These are phyloP conservation scores for Cyberlindnera sargentensis DNA, from an alignment of 805 yeast genomes.

Conservation along the genomic window DNA sequence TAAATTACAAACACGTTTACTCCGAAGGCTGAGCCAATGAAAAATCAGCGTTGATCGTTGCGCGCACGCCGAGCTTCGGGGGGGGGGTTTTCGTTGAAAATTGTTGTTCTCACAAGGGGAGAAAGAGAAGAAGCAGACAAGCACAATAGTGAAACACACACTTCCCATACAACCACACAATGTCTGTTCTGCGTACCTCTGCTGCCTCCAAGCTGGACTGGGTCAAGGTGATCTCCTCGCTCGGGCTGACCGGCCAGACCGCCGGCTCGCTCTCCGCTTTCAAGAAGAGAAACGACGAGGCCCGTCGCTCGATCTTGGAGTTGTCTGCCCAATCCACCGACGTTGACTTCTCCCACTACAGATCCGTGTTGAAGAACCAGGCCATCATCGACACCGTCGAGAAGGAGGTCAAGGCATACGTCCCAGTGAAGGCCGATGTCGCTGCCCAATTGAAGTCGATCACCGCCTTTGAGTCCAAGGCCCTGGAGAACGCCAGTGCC, in stretches of 20 bases:
- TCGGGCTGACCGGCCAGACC: slow-evolving; percentile 90
- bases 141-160: no score
- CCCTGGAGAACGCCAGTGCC: slow-evolving; percentile 88
- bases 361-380: slow-evolving; percentile 72
- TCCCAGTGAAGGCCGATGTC: slow-evolving; percentile 80
- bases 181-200: slow-evolving; percentile 26
- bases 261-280: slow-evolving; percentile 83
- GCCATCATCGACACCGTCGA: slow-evolving; percentile 76
- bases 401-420: slow-evolving; percentile 64
- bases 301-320: slow-evolving; percentile 72
- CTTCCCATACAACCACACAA: no score
- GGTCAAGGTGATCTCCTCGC: slow-evolving; percentile 81
- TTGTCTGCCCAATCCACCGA: slow-evolving; percentile 65
- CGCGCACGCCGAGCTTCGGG: not conserved
- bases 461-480: slow-evolving; percentile 90
- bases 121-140: no score
- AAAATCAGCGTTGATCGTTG: not conserved
- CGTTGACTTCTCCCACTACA: slow-evolving; percentile 81
- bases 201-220: slow-evolving; percentile 89
- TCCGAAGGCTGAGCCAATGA: not conserved
- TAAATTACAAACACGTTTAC: no score
- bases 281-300: slow-evolving; percentile 98
- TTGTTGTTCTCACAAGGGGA: no score
- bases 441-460: slow-evolving; percentile 87
- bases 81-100: no score